Evolutionary conservation across 192 early-diverging fungal genomes (phyloP), one percentile per base, ranked within the genome.

Genomic region (Dissophora globulifera): DNA sequence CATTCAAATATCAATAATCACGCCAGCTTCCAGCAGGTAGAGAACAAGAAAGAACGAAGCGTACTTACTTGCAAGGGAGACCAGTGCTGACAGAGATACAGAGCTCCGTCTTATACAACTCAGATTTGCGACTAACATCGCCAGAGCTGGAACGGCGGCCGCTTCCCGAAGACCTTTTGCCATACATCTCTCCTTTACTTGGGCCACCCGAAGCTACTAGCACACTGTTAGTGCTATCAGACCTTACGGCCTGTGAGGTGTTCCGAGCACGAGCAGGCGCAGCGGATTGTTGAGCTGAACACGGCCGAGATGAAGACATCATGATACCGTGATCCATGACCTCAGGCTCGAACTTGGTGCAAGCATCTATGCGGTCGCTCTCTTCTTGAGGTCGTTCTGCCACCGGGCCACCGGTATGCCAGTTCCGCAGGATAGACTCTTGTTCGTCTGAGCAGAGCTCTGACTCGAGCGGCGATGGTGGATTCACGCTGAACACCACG

Each of bases 61-160:
- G 9, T 25, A 71, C 83, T 78, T 88, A 88, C 84, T 80, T 87
- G 84, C 87, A 88, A 38, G 59, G 47, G 0, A 50, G 13, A 1
- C 68, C 79, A 29, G 57, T 46, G 62, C 42, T 59, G 4, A 81
- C 33, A 45, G 80, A 78, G 25, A 78, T 53, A 51, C 80, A 81
- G 10, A 81, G 57, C 48, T 81, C 80, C 1, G 80, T 81, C 27
- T 81, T 81, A 38, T 81, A 81, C 29, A 81, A 47, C 38, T 71
- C 67, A 11, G 57, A 46, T 46, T 76, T 76, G 0, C 58, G 50
- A 46, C 50, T 46, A 3, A 11, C 33, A 12, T 76, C 72, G 41
- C 57, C 50, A 0, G 58, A 49, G 7, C 29, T 15, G 9, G 57
- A 59, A 56, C 72, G 50, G 17, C 64, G 58, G 1, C 50, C 30